Evolutionary conservation across 805 yeast genomes (phyloP).

Genomic region (Cyberlindnera misumaiensis): DNA sequence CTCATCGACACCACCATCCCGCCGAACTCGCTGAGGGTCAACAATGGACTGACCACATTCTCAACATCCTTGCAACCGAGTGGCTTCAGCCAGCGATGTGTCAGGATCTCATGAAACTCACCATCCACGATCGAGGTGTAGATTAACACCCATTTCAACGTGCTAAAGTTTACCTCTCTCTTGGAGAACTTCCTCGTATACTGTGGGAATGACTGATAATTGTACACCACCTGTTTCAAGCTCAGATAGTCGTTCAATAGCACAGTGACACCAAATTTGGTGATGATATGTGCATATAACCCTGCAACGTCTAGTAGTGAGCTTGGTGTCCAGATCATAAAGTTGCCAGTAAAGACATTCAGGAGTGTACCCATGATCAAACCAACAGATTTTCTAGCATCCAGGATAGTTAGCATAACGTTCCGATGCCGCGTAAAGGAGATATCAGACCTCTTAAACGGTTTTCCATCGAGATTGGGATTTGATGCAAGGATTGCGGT

Average conservation of each 20-base stretch:
- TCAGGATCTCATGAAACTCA: constrained; percentile 81
- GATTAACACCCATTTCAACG: constrained; percentile 84
- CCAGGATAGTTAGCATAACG: constrained; percentile 57
- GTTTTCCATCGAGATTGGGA: constrained; percentile 40
- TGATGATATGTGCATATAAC: constrained; percentile 72
- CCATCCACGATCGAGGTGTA: constrained; percentile 87
- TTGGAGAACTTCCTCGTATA: constrained; percentile 75
- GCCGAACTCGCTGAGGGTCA: constrained; percentile 88
- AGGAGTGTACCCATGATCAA: constrained; percentile 73
- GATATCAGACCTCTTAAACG: constrained; percentile 46
- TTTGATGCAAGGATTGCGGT: constrained; percentile 60
- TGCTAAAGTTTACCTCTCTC: constrained; percentile 64
- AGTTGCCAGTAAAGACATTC: constrained; percentile 79
- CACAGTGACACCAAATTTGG: constrained; percentile 63
- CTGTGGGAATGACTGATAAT: constrained; percentile 86
- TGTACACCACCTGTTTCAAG: constrained; percentile 82
- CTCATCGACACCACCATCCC: constrained; percentile 90
- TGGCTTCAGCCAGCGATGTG: constrained; percentile 87
- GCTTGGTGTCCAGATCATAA: constrained; percentile 74
- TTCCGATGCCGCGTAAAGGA: constrained; percentile 41
- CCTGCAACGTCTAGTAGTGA: constrained; percentile 74
- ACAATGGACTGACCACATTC: constrained; percentile 78
- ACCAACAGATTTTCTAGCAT: constrained; percentile 78
- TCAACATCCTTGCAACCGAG: constrained; percentile 76
- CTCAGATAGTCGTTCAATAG: constrained; percentile 83